phyloP scores from a whole-genome alignment of 345 rosid genomes.

The Brassica nigra region DNA sequence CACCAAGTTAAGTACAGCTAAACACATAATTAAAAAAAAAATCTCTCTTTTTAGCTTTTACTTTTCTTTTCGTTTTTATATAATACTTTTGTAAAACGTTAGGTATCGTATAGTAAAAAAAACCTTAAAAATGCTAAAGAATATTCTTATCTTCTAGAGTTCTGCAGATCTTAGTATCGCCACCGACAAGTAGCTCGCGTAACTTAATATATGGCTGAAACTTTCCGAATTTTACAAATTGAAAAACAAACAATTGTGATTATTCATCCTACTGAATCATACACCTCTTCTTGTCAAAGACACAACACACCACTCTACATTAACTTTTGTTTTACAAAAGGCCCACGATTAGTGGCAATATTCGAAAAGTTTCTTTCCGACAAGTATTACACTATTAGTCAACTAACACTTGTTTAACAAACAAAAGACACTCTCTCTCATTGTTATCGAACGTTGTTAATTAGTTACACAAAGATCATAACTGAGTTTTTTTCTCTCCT shows the following conservation, averaged over 20 bases:
- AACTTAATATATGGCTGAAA: conserved; percentile 21
- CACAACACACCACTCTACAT: conserved; percentile 2
- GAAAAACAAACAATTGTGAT: background rate
- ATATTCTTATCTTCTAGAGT: conserved; percentile 35
- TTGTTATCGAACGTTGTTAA: conserved; percentile 7
- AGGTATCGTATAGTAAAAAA: conserved; percentile 21
- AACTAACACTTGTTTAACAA: conserved; percentile 16
- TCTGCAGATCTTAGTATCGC: conserved; percentile 7
- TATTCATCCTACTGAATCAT: background rate
- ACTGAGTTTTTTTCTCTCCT: background rate
- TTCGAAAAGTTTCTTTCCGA: background rate
- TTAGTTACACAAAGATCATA: background rate
- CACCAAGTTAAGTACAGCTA: background rate
- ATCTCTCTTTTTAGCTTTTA: conserved; percentile 5
- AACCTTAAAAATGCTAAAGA: conserved; percentile 38
- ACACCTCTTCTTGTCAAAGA: conserved; percentile 16
- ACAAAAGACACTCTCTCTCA: background rate
- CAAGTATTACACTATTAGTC: conserved; percentile 14
- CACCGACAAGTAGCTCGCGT: conserved; percentile 39
- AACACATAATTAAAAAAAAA: background rate
- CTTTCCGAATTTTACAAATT: background rate
- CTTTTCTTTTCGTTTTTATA: background rate
- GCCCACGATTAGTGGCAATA: conserved; percentile 30
- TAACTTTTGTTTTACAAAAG: conserved; percentile 6
- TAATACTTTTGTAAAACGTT: conserved; percentile 26